Conservation (phyloP, 2,329 filamentous ascomycete species). For the Colletotrichum costaricense region DNA sequence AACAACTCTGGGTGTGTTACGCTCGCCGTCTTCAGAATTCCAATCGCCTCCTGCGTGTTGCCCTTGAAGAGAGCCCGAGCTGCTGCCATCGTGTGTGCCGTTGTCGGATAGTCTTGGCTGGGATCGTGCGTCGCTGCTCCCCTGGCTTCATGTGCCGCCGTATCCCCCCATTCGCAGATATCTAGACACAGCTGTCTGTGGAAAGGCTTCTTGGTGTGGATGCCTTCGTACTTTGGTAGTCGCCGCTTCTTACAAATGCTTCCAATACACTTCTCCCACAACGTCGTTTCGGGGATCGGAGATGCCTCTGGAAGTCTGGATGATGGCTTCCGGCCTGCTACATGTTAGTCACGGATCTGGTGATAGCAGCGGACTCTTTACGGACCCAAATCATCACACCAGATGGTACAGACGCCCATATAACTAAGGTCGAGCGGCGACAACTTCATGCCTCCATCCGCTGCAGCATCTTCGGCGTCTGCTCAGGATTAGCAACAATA, state of each 20-base stretch:
- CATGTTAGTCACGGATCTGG: constrained; percentile 30
- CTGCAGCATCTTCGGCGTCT: constrained; percentile 73
- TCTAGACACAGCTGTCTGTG: constrained; percentile 81
- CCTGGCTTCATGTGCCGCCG: constrained; percentile 42
- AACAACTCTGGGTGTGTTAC: constrained; percentile 71
- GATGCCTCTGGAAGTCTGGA: constrained; percentile 60
- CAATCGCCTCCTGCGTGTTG: constrained; percentile 74
- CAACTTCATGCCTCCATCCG: constrained; percentile 77
- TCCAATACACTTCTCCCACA: constrained; percentile 72
- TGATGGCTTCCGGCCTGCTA: constrained; percentile 59
- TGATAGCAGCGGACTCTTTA: neutral
- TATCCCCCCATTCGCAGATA: constrained; percentile 79
- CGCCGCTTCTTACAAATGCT: constrained; percentile 72
- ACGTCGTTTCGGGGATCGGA: constrained; percentile 57
- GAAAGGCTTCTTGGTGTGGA: constrained; percentile 72
- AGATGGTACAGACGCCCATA: constrained; percentile 78
- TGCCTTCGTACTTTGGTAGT: constrained; percentile 72
- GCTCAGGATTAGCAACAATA: constrained; percentile 37
- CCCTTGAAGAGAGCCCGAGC: constrained; percentile 82
- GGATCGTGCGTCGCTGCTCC: constrained; percentile 50
- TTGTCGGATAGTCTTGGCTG: constrained; percentile 61
- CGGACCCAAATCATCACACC: constrained; percentile 75
- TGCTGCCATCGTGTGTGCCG: constrained; percentile 77
- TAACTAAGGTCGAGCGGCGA: constrained; percentile 79
- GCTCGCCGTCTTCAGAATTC: constrained; percentile 76